Percentiles rank a stretch among this genome's conserved stretches.
Conservation (phyloP, 148 eudicot genomes). For the Hydrangea macrophylla region DNA sequence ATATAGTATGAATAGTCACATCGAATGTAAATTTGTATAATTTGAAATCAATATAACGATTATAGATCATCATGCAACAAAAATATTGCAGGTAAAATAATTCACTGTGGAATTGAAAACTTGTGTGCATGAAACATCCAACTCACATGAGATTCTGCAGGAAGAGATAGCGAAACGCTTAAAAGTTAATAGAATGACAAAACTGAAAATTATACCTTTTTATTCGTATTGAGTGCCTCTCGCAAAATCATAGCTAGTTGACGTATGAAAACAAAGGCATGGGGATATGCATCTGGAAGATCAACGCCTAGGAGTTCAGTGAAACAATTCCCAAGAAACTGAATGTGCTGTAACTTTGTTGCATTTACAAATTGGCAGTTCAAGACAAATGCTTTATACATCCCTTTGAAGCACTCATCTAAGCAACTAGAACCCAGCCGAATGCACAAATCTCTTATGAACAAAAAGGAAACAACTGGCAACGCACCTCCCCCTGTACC, state of each 20-base stretch:
- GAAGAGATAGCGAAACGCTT: not conserved
- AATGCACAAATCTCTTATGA: constrained; percentile 74
- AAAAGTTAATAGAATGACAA: not conserved
- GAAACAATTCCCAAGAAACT: constrained; percentile 78
- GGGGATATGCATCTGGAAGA: constrained; percentile 81
- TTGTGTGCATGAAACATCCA: not conserved
- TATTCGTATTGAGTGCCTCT: constrained; percentile 64
- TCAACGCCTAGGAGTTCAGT: constrained; percentile 73
- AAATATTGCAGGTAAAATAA: not conserved
- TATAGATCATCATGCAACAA: not conserved
- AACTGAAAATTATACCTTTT: constrained; percentile 38
- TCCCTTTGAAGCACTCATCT: constrained; percentile 89
- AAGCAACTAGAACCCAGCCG: constrained; percentile 86
- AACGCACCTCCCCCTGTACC: constrained; percentile 87
- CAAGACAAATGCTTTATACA: constrained; percentile 87
- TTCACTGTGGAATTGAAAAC: not conserved
- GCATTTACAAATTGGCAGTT: constrained; percentile 77
- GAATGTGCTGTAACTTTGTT: constrained; percentile 76
- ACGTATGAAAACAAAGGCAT: constrained; percentile 82
- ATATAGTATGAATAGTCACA: not conserved
- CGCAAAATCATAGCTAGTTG: constrained; percentile 82
- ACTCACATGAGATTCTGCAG: not conserved
- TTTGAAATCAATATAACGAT: not conserved
- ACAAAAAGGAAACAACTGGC: constrained; percentile 74
- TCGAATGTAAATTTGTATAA: constrained; percentile 6